phyloP scores from a whole-genome alignment of 352 stramenopile species.

The Aphanomyces invadans region DNA sequence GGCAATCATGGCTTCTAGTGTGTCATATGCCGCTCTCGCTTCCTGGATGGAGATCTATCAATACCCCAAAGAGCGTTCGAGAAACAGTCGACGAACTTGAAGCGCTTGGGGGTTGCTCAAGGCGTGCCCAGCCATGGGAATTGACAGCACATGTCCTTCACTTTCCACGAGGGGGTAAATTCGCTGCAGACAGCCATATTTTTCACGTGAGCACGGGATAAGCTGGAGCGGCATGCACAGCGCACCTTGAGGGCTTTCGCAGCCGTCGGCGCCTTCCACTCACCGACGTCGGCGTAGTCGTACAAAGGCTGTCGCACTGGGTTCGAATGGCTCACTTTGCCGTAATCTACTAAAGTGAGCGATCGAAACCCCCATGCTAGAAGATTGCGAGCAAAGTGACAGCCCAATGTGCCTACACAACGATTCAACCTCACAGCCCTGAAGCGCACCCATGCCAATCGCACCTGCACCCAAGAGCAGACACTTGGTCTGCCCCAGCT shows the following conservation, averaged over 20 bases:
- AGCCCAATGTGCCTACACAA: conserved; percentile 89
- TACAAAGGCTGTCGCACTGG: conserved; percentile 97
- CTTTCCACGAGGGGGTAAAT: conserved; percentile 92
- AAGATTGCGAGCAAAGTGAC: conserved; percentile 91
- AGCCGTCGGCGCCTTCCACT: conserved; percentile 91
- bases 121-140: conserved; percentile 98
- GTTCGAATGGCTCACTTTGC: conserved; percentile 96
- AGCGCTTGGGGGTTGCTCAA: conserved; percentile 42
- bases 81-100: conserved; percentile 29
- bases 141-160: conserved; percentile 86
- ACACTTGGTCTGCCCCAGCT: conserved; percentile 87
- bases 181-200: conserved; percentile 14
- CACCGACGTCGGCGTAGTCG: conserved; percentile 90
- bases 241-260: conserved; percentile 81
- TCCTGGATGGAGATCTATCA: no score
- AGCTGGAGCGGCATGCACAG: no score
- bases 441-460: not conserved
- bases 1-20: conserved; percentile 86
- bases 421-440: conserved; percentile 18
- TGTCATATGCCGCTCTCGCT: conserved; percentile 55
- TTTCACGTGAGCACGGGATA: no score
- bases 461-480: conserved; percentile 89
- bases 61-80: no score
- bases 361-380: conserved; percentile 96
- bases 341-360: conserved; percentile 98